Evolutionary conservation across 2,329 filamentous ascomycete species (phyloP), one percentile per base, ranked within the genome.

Genomic region (Gremmenia infestans): DNA sequence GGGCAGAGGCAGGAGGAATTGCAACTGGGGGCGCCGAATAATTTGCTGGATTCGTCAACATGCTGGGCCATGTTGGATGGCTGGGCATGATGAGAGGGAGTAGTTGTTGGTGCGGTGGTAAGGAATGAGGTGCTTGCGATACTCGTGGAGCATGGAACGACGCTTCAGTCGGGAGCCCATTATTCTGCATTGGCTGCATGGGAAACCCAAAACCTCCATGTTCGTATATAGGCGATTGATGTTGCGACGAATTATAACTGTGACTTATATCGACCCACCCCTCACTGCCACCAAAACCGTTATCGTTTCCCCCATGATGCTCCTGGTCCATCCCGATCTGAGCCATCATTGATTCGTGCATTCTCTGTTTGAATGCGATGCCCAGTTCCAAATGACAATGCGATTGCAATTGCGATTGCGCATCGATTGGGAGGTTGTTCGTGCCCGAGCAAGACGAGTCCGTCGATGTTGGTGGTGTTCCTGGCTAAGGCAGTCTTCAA

Each of bases 61-160:
- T 87, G 70, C 89, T 93, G 7, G 90, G 90, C 90, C 90, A 95
- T 60, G 80, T 78, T 50, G 79, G 71, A 60, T 86, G 80, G 48
- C 79, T 79, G 22, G 86, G 85, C 76, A 89, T 88, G 65, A 89
- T 85, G 61, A 92, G 75, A 68, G 89, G 86, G 22, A 88, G 83
- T 19, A 89, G 73, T 59, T 82, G 81, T 57, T 75, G 76, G 57
- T 77, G 76, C 35, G 76, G 74, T 14, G 62, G 56, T 37, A 53
- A 53, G 42, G 74, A 73, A 64, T 80, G 67, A 47, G 74, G 67
- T 56, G 78, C 78, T 58, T 81, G 76, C 63, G 82, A 78, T 64
- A 83, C 79, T 63, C 78, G 76, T 61, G 70, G 73, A 36, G 59
- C 23, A 55, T 59, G 55, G 65, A 77, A 83, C 56, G 74, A 73